These are phyloP conservation scores for Pontederia crassipes DNA, from an alignment of 176 grass and related monocot species.

Conservation along the genomic window DNA sequence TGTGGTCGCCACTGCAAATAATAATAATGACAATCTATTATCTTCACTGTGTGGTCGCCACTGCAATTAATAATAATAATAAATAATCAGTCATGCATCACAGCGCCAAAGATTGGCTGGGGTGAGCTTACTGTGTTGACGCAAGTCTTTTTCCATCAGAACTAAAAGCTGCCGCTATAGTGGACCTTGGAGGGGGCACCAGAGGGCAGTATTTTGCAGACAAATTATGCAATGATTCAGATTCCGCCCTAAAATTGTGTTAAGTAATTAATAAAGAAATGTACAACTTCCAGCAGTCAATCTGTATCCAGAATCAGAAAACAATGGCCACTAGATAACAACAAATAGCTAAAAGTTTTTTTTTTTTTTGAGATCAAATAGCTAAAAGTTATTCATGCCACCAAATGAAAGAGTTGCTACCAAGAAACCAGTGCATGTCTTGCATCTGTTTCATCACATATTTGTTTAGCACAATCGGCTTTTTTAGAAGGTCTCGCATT, in stretches of 20 bases:
- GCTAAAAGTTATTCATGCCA: no score
- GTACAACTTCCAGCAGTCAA: not conserved
- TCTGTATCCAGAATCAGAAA: no score
- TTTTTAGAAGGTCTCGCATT: conserved; percentile 41
- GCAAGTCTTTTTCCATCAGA: conserved; percentile 92
- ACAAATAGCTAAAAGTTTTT: no score
- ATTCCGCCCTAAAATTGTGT: conserved; percentile 60
- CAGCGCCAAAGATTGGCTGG: conserved; percentile 3
- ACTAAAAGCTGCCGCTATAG: conserved; percentile 98
- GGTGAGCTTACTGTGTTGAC: conserved; percentile 71
- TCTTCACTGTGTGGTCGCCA: conserved; percentile 84
- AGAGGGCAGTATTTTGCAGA: conserved; percentile 90
- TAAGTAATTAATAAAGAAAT: not conserved
- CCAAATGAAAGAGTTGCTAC: conserved; percentile 24
- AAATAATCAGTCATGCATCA: conserved; percentile 19
- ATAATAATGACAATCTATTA: conserved; percentile 22
- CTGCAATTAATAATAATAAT: conserved; percentile 40
- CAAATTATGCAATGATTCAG: conserved; percentile 63
- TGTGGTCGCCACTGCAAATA: conserved; percentile 86
- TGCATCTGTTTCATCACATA: conserved; percentile 52
- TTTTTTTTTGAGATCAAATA: no score
- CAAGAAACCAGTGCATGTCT: conserved; percentile 77
- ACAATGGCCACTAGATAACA: no score
- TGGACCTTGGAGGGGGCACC: conserved; percentile 84
- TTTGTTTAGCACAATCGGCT: conserved; percentile 26